Conservation (phyloP, 305 asterid genomes). For the Fraxinus baroniana region DNA sequence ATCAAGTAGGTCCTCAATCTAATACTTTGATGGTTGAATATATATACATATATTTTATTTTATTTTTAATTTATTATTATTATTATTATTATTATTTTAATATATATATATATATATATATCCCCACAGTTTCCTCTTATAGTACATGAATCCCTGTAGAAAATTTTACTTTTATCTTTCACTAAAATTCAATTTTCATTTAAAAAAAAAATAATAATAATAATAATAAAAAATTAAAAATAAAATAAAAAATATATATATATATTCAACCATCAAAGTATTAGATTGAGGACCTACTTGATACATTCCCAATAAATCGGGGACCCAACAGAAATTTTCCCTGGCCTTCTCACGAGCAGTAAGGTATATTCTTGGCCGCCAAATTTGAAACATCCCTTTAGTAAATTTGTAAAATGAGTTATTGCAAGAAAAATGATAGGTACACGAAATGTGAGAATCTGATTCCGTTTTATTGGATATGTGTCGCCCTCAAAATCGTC, state of each 20-base stretch:
- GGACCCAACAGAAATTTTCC: not conserved
- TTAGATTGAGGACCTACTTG: not conserved
- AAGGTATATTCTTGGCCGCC: not conserved
- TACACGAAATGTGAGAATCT: not conserved
- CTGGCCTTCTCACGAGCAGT: not conserved
- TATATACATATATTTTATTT: too few relatives aligned
- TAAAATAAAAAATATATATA: too few relatives aligned
- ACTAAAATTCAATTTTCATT: not conserved
- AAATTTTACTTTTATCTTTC: not conserved
- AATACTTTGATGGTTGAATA: not conserved
- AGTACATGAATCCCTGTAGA: too few relatives aligned
- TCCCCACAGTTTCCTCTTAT: not conserved
- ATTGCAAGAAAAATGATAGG: not conserved
- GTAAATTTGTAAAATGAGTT: not conserved
- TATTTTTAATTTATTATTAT: too few relatives aligned
- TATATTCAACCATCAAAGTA: not conserved
- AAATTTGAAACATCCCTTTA: not conserved
- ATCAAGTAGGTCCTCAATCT: not conserved
- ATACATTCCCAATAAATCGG: not conserved
- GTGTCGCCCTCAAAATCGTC: not conserved
- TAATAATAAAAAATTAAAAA: too few relatives aligned
- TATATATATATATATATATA: too few relatives aligned
- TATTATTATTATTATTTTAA: too few relatives aligned
- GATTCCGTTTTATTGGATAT: constrained; percentile 10
- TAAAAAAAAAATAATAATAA: too few relatives aligned